Evolutionary conservation across 768 basidiomycete species (phyloP).

Genomic region (Cystofilobasidium macerans): DNA sequence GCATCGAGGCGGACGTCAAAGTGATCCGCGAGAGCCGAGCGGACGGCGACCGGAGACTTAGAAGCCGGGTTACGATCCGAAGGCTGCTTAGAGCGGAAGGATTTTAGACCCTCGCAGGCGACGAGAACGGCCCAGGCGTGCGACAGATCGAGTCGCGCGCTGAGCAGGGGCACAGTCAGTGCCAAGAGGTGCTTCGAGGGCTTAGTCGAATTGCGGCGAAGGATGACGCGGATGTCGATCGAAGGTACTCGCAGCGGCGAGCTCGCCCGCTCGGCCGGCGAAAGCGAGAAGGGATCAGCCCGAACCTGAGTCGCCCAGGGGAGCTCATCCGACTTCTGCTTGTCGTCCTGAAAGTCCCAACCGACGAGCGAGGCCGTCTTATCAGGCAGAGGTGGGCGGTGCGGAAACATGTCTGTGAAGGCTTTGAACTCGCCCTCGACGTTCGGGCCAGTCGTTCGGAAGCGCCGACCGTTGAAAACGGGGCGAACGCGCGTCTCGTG

Average conservation of each 20-base stretch:
- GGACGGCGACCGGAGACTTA: slow-evolving; percentile 23
- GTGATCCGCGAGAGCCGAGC: slow-evolving; percentile 38
- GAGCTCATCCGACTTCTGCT: not conserved
- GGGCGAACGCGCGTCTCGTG: slow-evolving; percentile 52
- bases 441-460: slow-evolving; percentile 44
- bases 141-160: slow-evolving; percentile 42
- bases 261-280: not conserved
- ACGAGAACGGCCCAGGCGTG: slow-evolving; percentile 62
- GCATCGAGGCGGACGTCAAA: slow-evolving; percentile 29
- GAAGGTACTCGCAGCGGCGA: not conserved
- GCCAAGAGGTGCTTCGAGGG: slow-evolving; percentile 1
- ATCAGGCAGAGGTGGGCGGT: slow-evolving; percentile 24
- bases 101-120: slow-evolving; percentile 48
- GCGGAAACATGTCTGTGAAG: slow-evolving; percentile 35
- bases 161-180: slow-evolving; percentile 1
- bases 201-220: not conserved
- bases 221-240: not conserved
- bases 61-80: slow-evolving; percentile 28
- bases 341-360: slow-evolving; percentile 21
- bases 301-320: not conserved
- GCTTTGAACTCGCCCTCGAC: slow-evolving; percentile 34
- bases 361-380: slow-evolving; percentile 19
- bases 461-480: slow-evolving; percentile 48
- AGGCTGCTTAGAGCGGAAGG: slow-evolving; percentile 36
- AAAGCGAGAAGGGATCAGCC: slow-evolving; percentile 3